phyloP scores from a whole-genome alignment of 2,329 filamentous ascomycete species.

The Sporothrix mexicana region DNA sequence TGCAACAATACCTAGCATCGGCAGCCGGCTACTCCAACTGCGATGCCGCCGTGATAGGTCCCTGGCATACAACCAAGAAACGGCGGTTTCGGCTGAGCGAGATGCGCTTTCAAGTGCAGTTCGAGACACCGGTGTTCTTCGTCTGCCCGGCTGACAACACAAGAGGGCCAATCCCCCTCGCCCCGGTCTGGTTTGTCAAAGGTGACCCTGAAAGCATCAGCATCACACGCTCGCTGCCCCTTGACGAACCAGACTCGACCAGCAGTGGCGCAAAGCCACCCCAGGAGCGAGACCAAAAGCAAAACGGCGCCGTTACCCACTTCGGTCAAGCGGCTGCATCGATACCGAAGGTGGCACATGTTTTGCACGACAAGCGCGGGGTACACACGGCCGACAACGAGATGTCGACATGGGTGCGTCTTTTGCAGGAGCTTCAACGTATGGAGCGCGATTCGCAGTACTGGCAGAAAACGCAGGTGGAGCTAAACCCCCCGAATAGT shows the following conservation, averaged over 20 bases:
- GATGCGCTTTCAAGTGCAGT: constrained; percentile 57
- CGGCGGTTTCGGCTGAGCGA: constrained; percentile 51
- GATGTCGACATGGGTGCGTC: constrained; percentile 59
- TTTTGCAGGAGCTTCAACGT: constrained; percentile 57
- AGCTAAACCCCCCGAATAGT: constrained; percentile 37
- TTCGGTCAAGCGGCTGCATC: constrained; percentile 33
- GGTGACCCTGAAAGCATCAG: constrained; percentile 47
- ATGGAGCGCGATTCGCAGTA: constrained; percentile 56
- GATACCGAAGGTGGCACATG: neutral
- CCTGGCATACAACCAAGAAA: constrained; percentile 51
- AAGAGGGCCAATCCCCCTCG: constrained; percentile 43
- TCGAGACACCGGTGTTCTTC: constrained; percentile 58
- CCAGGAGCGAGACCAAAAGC: constrained; percentile 38
- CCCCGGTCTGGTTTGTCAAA: constrained; percentile 47
- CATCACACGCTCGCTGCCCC: constrained; percentile 26
- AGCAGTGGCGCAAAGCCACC: constrained; percentile 40
- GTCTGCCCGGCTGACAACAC: constrained; percentile 52
- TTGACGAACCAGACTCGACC: neutral
- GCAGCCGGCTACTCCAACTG: constrained; percentile 57
- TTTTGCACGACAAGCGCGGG: constrained; percentile 27
- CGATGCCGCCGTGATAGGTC: constrained; percentile 55
- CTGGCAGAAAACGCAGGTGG: constrained; percentile 51
- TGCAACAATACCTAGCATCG: constrained; percentile 58
- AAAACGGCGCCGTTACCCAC: neutral
- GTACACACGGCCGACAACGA: constrained; percentile 64